Evolutionary conservation across 345 rosid species (phyloP).

Genomic region (Rubroshorea leprosula): DNA sequence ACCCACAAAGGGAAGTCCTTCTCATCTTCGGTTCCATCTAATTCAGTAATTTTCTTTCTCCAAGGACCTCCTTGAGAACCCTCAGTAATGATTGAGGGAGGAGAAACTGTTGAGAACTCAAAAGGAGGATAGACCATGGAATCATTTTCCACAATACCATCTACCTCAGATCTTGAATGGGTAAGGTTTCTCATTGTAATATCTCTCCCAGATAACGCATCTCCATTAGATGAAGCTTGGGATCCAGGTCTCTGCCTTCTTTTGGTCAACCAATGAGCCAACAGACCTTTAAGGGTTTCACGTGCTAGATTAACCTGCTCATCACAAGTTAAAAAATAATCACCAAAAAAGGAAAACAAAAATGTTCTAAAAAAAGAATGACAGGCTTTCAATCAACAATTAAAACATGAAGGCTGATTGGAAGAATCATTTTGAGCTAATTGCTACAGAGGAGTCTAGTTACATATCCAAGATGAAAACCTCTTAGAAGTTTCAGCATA

Average conservation of each 20-base stretch:
- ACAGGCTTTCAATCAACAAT: neutral
- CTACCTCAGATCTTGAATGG: constrained; percentile 66
- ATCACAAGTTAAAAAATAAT: constrained; percentile 2
- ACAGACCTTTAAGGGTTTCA: constrained; percentile 92
- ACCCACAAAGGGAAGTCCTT: constrained; percentile 98
- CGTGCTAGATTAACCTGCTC: constrained; percentile 91
- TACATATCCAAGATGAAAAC: no score
- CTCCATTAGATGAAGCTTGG: constrained; percentile 70
- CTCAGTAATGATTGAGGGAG: constrained; percentile 94
- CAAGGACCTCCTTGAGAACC: constrained; percentile 98
- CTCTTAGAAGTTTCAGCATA: no score
- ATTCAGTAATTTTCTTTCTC: constrained; percentile 91
- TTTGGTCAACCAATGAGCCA: constrained; percentile 83
- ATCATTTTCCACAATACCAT: constrained; percentile 65
- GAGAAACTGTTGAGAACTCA: constrained; percentile 68
- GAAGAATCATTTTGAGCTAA: neutral
- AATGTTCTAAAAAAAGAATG: neutral
- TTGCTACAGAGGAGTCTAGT: no score
- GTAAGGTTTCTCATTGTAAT: constrained; percentile 40
- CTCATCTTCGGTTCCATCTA: constrained; percentile 88
- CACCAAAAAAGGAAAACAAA: neutral
- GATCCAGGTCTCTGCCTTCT: constrained; percentile 70
- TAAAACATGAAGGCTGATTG: no score
- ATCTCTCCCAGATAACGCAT: constrained; percentile 61
- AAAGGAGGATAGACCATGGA: constrained; percentile 86